Percentiles rank a stretch among this genome's conserved stretches.
Conservation (phyloP, 2,329 filamentous ascomycete genomes). For the Beauveria sp. region DNA sequence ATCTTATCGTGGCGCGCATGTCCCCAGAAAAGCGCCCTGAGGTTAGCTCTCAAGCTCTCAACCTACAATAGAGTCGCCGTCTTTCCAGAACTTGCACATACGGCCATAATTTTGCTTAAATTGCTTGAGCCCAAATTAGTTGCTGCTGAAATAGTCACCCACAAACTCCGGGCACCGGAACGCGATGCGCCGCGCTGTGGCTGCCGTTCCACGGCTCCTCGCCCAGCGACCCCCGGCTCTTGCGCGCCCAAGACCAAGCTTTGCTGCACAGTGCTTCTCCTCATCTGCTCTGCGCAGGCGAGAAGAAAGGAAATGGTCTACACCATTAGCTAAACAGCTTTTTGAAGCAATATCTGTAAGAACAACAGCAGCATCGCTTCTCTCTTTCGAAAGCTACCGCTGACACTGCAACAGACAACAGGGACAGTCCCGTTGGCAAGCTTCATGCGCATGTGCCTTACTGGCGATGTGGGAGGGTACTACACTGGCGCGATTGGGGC, state of each 20-base stretch:
- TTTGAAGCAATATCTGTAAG: conserved; percentile 76
- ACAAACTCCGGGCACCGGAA: neutral
- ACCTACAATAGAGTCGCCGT: conserved; percentile 10
- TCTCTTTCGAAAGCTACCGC: neutral
- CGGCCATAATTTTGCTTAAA: neutral
- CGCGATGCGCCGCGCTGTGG: conserved; percentile 7
- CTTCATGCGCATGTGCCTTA: conserved; percentile 98
- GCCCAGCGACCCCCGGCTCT: neutral
- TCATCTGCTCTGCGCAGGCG: conserved; percentile 16
- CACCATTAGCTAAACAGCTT: conserved; percentile 80
- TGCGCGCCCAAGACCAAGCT: neutral
- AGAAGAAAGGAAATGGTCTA: conserved; percentile 70
- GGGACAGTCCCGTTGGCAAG: conserved; percentile 86
- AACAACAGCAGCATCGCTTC: neutral
- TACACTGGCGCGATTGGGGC: conserved; percentile 69
- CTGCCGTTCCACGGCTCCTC: conserved; percentile 9
- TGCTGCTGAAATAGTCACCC: neutral
- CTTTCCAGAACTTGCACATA: neutral
- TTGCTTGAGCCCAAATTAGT: neutral
- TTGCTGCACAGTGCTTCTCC: conserved; percentile 17
- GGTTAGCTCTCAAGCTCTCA: neutral
- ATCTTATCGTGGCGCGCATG: conserved; percentile 3
- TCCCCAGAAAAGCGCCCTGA: neutral
- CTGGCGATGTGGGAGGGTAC: conserved; percentile 83
- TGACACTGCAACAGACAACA: conserved; percentile 45